phyloP scores from a whole-genome alignment of 1,284 basidiomycete species.

The Cystobasidium pallidum region DNA sequence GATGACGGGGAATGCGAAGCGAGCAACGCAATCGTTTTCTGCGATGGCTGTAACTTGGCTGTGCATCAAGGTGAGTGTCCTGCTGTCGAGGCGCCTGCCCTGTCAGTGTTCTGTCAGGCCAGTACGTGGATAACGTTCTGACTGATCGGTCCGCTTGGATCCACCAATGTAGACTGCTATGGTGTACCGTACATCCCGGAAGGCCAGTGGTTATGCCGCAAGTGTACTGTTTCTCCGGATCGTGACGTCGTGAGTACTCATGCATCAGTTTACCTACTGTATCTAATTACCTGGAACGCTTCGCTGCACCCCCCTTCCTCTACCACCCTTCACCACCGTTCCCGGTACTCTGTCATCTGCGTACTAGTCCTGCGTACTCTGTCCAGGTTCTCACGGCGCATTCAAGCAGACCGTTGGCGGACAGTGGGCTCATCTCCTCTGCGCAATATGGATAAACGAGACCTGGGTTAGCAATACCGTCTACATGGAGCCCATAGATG shows the following conservation, averaged over 20 bases:
- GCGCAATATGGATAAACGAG: constrained; percentile 98
- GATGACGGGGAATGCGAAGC: constrained; percentile 99
- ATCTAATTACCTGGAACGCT: not conserved
- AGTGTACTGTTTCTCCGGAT: constrained; percentile 97
- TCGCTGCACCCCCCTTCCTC: constrained; percentile 7
- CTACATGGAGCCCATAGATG: constrained; percentile 98
- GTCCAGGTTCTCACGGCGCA: constrained; percentile 94
- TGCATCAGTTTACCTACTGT: not conserved
- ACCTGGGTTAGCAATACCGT: constrained; percentile 90
- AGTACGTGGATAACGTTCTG: not conserved
- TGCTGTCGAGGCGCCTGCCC: not conserved
- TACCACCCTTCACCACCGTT: not conserved
- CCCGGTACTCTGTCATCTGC: no score
- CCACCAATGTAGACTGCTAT: constrained; percentile 76
- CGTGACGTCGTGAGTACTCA: constrained; percentile 76
- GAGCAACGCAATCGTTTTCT: constrained; percentile 98
- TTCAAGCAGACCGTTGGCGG: constrained; percentile 96
- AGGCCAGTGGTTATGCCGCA: constrained; percentile 98
- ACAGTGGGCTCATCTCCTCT: constrained; percentile 95
- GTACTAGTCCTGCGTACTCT: constrained; percentile 80
- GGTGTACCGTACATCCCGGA: constrained; percentile 99
- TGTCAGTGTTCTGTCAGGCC: not conserved
- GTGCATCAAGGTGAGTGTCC: constrained; percentile 83
- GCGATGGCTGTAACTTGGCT: constrained; percentile 97
- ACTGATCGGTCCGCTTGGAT: constrained; percentile 4